Evolutionary conservation across 441 rosid genomes (phyloP).

Genomic region (Arabidopsis hybrid): DNA sequence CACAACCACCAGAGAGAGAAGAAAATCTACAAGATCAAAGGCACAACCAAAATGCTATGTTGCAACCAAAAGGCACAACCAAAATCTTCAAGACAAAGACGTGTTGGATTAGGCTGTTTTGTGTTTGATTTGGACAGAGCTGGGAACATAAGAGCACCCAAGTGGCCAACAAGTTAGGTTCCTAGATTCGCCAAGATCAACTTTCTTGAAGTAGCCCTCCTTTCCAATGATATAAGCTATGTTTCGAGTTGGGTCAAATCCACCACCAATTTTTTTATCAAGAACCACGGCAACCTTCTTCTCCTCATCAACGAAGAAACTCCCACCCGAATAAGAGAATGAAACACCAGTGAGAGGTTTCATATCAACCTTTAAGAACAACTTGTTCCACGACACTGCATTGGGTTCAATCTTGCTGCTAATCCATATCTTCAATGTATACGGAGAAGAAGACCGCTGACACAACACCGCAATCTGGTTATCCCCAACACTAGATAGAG

Average conservation of each 20-base stretch:
- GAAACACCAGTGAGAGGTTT: neutral
- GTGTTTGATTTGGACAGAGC: neutral
- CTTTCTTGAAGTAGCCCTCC: neutral
- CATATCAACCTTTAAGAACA: neutral
- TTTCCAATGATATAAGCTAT: neutral
- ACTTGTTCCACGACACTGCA: constrained; percentile 10
- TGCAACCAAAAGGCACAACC: no score
- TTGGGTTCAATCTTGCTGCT: neutral
- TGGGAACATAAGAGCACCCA: neutral
- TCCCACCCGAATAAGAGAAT: neutral
- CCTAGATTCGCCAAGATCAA: neutral
- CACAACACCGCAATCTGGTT: constrained; percentile 1
- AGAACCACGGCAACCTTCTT: neutral
- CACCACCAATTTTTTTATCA: neutral
- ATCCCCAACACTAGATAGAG: constrained; percentile 7
- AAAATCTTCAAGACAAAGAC: no score
- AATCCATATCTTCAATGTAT: neutral
- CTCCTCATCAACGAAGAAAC: neutral
- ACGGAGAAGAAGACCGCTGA: neutral
- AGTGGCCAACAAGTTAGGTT: neutral
- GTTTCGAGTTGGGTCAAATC: neutral
- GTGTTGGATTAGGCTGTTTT: neutral
- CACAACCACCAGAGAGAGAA: no score
- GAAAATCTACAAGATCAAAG: no score
- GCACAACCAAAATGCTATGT: no score